Evolutionary conservation across 805 yeast species (phyloP).

Genomic region (Wickerhamiella vanderwaltii): DNA sequence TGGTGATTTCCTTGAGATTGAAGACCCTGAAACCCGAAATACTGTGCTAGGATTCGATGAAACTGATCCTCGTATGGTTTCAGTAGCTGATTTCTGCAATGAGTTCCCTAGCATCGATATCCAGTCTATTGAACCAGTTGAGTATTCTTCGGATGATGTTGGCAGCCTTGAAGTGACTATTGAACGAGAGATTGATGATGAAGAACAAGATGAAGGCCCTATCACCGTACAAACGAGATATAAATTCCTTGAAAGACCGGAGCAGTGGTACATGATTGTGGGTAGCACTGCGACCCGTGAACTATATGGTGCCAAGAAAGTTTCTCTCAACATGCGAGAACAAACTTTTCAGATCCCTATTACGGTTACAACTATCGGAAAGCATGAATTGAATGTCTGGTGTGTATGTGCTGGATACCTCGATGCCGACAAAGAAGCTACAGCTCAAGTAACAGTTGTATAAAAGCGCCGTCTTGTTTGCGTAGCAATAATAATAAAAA

Average conservation of each 20-base stretch:
- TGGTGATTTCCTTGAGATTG: constrained; percentile 62
- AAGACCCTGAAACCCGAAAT: constrained; percentile 53
- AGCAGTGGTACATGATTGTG: constrained; percentile 68
- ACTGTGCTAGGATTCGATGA: constrained; percentile 45
- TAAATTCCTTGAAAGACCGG: not conserved
- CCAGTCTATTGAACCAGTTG: constrained; percentile 31
- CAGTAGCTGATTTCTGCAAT: constrained; percentile 80
- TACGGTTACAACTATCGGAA: constrained; percentile 41
- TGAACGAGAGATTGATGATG: constrained; percentile 52
- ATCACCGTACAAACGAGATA: not conserved
- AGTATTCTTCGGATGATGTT: constrained; percentile 36
- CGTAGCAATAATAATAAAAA: too few species aligned
- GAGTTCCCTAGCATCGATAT: constrained; percentile 75
- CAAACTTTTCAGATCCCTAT: constrained; percentile 31
- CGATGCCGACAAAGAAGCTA: constrained; percentile 77
- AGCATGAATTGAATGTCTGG: constrained; percentile 58
- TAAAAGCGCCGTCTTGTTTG: too few species aligned
- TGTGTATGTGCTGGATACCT: constrained; percentile 81
- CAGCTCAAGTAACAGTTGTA: not conserved
- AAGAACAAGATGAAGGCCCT: constrained; percentile 34
- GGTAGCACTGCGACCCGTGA: constrained; percentile 54
- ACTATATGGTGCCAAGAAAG: constrained; percentile 61
- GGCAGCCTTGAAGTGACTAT: constrained; percentile 32
- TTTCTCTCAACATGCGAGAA: constrained; percentile 39
- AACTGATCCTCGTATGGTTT: constrained; percentile 33